phyloP scores from a whole-genome alignment of 495 filamentous ascomycete genomes.

The Trichoderma virens region DNA sequence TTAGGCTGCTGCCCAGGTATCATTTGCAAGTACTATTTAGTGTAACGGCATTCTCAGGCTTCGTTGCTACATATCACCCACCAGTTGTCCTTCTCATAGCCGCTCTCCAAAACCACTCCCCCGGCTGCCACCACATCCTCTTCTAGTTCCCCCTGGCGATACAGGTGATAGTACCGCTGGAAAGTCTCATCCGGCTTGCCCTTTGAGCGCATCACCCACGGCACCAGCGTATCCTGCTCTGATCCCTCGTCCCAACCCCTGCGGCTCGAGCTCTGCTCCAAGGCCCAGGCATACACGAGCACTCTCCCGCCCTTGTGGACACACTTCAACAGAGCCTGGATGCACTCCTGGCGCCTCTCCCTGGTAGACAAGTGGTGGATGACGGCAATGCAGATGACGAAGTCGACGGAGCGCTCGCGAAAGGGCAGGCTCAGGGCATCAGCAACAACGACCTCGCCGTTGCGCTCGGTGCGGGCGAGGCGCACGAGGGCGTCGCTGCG shows the following conservation, averaged over 20 bases:
- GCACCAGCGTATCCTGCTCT: slow-evolving; percentile 90
- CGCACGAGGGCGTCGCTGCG: slow-evolving; percentile 68
- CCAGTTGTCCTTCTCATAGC: slow-evolving; percentile 98
- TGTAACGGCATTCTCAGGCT: neutral
- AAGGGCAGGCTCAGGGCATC: slow-evolving; percentile 64
- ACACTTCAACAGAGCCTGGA: slow-evolving; percentile 62
- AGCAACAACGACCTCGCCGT: slow-evolving; percentile 50
- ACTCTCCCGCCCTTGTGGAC: slow-evolving; percentile 56
- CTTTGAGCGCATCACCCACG: slow-evolving; percentile 68
- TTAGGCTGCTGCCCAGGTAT: neutral
- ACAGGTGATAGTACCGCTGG: slow-evolving; percentile 93
- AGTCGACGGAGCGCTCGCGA: slow-evolving; percentile 68
- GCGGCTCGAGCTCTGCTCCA: slow-evolving; percentile 85
- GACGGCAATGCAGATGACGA: slow-evolving; percentile 91
- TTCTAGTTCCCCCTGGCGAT: slow-evolving; percentile 79
- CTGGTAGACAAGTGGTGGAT: slow-evolving; percentile 90
- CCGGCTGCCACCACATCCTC: slow-evolving; percentile 68
- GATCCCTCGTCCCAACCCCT: slow-evolving; percentile 85
- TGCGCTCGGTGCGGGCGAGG: slow-evolving; percentile 59
- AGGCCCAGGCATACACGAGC: slow-evolving; percentile 91
- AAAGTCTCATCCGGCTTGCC: slow-evolving; percentile 46
- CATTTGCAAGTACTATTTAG: neutral
- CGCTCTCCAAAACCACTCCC: slow-evolving; percentile 66
- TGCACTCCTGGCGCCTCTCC: slow-evolving; percentile 62
- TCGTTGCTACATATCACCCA: slow-evolving; percentile 51